phyloP scores from a whole-genome alignment of 805 yeast genomes.

The Yarrowia sp. region DNA sequence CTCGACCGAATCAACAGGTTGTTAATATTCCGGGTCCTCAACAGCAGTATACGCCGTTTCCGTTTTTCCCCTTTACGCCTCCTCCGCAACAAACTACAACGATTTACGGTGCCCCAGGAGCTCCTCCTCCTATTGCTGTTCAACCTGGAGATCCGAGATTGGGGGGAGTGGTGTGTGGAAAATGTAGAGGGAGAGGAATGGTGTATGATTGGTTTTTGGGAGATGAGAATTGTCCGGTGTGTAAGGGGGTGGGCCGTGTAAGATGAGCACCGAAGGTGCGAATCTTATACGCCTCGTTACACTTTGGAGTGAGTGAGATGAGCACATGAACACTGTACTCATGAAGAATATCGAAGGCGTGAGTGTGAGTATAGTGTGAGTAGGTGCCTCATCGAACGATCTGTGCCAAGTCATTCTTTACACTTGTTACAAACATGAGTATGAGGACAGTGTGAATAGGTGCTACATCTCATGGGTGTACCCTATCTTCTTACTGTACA shows the following conservation, averaged over 20 bases:
- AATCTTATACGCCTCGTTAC: no score
- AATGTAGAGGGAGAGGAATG: conserved; percentile 66
- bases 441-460: no score
- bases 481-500: no score
- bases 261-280: neutral
- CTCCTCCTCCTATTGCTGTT: conserved; percentile 47
- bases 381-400: no score
- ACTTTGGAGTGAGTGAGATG: no score
- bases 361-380: no score
- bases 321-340: no score
- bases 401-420: no score
- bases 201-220: conserved; percentile 53
- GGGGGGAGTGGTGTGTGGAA: conserved; percentile 73
- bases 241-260: conserved; percentile 63
- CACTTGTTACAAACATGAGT: no score
- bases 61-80: conserved; percentile 30
- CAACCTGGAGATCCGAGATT: conserved; percentile 74
- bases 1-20: conserved; percentile 41
- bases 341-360: no score
- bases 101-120: conserved; percentile 33
- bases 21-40: conserved; percentile 32
- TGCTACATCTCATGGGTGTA: no score
- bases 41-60: conserved; percentile 28
- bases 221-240: conserved; percentile 59
- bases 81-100: conserved; percentile 31